Base-by-base conservation (phyloP, 2,329 filamentous ascomycete species). In the Zymoseptoria pseudotritici region DNA sequence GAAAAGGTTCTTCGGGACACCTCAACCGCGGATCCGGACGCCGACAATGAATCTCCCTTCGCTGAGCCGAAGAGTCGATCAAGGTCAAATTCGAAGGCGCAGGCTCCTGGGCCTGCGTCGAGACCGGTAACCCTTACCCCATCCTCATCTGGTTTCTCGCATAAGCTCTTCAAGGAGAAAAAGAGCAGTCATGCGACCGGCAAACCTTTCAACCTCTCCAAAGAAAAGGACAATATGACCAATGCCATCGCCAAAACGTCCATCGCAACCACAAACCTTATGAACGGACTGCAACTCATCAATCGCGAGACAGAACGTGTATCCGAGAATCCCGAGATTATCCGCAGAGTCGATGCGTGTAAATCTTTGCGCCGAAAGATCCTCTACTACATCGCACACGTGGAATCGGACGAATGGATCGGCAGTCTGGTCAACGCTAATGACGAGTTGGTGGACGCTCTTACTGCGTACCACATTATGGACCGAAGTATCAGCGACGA, bases 391-490 rank as follows among this genome's bases (percentile, higher is more conserved):
- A 96, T 97, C 64, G 91, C 97, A 71, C 83, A 91, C 55, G 88
- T 97, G 11, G 90, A 96, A 72, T 87, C 86, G 8, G 93, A 97
- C 70, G 87, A 97, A 70, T 97, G 89, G 81, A 86, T 99, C 8
- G 94, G 93, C 50, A 87, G 90, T 62, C 81, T 99, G 4, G 86
- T 99, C 19, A 90, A 94, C 69, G 92, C 93, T 65, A 97, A 99
- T 69, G 94, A 99, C 69, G 90, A 96, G 74, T 86, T 99, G n/a
- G 90, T 97, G 50, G 88, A 88, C 63, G 91, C 92, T 1, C 81
- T 99, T 59, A 96, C 96, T 84, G 89, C 91, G 0, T 99, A 91
- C 71, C 93, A 97, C 75, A 90, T 97, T 67, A 84, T 97, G 64
- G 93, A 99, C 72, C 86, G 87, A 62, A 91, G 89, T 54, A 89